A percentile compares a stretch with the other conserved stretches of the same genome.
Conservation (phyloP, 208 protist genomes). For the Plasmodiophora brassicae region DNA sequence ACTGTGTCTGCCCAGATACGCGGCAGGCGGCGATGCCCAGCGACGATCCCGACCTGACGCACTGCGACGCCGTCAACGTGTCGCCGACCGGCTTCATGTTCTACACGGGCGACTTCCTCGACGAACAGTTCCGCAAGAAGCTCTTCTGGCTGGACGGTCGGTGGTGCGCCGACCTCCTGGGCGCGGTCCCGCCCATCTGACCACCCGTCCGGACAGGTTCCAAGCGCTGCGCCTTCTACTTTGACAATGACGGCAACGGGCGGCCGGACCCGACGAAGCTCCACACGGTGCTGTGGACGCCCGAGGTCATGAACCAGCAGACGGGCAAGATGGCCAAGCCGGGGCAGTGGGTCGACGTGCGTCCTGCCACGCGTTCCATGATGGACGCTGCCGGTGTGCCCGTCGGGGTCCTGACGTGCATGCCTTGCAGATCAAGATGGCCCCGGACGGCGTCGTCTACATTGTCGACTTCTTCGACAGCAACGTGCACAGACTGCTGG, state of each 20-base stretch:
- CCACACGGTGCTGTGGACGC: neutral
- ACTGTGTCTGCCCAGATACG: too few relatives aligned
- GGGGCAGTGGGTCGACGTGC: neutral
- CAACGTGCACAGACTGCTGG: too few relatives aligned
- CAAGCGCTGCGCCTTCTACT: neutral
- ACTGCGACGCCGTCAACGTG: neutral
- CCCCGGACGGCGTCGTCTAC: neutral
- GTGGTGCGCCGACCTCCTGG: too few relatives aligned
- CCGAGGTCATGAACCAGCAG: neutral
- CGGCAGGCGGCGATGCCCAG: too few relatives aligned
- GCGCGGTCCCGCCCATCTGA: neutral
- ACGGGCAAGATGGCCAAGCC: neutral
- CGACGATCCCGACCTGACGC: neutral
- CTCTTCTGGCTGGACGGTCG: neutral
- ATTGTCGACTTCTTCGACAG: neutral
- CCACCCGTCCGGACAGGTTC: neutral
- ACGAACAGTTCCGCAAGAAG: neutral
- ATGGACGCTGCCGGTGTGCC: too few relatives aligned
- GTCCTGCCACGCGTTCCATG: too few relatives aligned
- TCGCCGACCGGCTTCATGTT: neutral
- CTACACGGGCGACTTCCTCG: neutral
- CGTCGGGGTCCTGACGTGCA: too few relatives aligned
- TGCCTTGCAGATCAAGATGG: neutral
- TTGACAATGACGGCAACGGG: neutral
- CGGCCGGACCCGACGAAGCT: neutral